Conservation (phyloP, 2,329 filamentous ascomycete species). For the Colletotrichum sp. region DNA sequence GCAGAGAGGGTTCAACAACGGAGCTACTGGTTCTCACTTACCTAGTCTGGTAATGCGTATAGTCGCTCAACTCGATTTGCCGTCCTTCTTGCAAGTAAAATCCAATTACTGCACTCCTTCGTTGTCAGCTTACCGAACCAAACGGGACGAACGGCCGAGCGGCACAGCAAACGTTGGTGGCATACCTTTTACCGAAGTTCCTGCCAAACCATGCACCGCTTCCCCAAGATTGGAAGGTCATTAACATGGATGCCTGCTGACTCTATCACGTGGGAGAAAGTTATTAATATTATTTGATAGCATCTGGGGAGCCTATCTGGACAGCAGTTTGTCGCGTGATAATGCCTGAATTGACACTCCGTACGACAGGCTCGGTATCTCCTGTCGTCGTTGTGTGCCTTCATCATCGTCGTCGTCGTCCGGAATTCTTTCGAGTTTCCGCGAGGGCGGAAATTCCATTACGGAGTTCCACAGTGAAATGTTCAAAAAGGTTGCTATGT, state of each 20-base stretch:
- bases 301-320: not conserved
- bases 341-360: not conserved
- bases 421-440: accelerated
- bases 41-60: not conserved
- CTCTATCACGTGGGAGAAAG: accelerated
- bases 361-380: not conserved
- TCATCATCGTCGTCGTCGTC: not conserved
- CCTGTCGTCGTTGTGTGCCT: not conserved
- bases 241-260: not conserved
- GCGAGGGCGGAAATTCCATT: not conserved
- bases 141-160: not conserved
- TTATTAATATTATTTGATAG: not conserved
- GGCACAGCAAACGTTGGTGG: not conserved
- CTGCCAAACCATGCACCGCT: not conserved
- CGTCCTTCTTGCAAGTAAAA: accelerated
- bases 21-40: not conserved
- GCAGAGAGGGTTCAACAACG: not conserved
- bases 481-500: not conserved
- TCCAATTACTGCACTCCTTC: not conserved
- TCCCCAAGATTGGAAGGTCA: not conserved
- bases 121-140: not conserved
- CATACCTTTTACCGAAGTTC: not conserved
- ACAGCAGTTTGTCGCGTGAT: not conserved
- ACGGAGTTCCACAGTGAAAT: accelerated
- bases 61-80: not conserved